Conservation (phyloP, 495 filamentous ascomycete genomes). For the Hypoxylon lienhwacheense region DNA sequence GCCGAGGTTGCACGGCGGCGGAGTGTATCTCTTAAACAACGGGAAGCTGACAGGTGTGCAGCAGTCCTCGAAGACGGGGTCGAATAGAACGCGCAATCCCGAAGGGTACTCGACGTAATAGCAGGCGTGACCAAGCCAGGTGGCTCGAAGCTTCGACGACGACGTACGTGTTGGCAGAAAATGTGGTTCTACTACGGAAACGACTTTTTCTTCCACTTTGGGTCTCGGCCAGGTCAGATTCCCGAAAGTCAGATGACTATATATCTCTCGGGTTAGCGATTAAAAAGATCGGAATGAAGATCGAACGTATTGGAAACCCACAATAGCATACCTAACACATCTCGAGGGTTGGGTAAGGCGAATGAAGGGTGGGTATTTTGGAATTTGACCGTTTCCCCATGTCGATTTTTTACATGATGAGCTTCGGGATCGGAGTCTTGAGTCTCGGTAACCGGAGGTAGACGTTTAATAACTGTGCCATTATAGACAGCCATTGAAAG, state of each 20-base stretch:
- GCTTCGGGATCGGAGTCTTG: slow-evolving; percentile 32
- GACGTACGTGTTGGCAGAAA: slow-evolving; percentile 64
- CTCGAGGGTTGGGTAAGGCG: slow-evolving; percentile 2
- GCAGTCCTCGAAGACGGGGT: slow-evolving; percentile 89
- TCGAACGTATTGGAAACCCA: slow-evolving; percentile 1
- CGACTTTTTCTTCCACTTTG: slow-evolving; percentile 60
- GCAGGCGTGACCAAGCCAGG: slow-evolving; percentile 96
- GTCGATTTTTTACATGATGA: slow-evolving; percentile 42
- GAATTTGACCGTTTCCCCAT: slow-evolving; percentile 42
- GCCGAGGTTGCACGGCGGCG: slow-evolving; percentile 72
- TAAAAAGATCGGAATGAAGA: neutral
- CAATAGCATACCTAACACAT: slow-evolving; percentile 1
- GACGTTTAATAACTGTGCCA: slow-evolving; percentile 32
- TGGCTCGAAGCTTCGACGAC: slow-evolving; percentile 72
- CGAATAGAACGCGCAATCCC: slow-evolving; percentile 88
- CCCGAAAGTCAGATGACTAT: slow-evolving; percentile 4
- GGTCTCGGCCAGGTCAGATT: slow-evolving; percentile 48
- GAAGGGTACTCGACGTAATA: slow-evolving; percentile 90
- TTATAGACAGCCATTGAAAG: slow-evolving; percentile 33
- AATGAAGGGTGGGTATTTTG: slow-evolving; percentile 43
- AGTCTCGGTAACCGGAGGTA: slow-evolving; percentile 16
- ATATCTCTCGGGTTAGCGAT: slow-evolving; percentile 1
- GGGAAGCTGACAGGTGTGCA: slow-evolving; percentile 75
- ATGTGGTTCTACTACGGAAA: slow-evolving; percentile 66
- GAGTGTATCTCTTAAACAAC: slow-evolving; percentile 80